Conservation (phyloP, 1,284 basidiomycete genomes). For the Boletellus dicymbophilus region DNA sequence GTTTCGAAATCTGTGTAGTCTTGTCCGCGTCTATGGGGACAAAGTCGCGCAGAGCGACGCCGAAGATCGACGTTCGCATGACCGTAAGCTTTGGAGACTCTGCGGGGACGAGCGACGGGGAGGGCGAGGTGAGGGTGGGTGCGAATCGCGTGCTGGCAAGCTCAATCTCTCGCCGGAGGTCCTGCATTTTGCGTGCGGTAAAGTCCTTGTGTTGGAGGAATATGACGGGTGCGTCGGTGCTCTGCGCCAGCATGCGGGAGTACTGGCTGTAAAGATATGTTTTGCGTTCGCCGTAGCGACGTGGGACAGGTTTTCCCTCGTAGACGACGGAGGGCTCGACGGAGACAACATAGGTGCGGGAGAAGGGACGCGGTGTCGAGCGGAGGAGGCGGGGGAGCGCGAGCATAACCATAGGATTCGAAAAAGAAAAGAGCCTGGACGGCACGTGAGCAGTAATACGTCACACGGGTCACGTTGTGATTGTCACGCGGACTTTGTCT, state of each 20-base stretch:
- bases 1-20: slow-evolving; percentile 51
- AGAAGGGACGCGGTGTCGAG: slow-evolving; percentile 16
- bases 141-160: slow-evolving; percentile 49
- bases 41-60: slow-evolving; percentile 66
- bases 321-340: slow-evolving; percentile 54
- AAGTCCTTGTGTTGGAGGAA: slow-evolving; percentile 75
- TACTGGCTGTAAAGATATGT: slow-evolving; percentile 77
- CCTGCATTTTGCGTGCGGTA: slow-evolving; percentile 59
- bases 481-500: slow-evolving; percentile 32
- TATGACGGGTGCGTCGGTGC: slow-evolving; percentile 58
- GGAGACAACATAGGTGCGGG: slow-evolving; percentile 56
- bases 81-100: slow-evolving; percentile 58
- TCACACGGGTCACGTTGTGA: slow-evolving; percentile 22
- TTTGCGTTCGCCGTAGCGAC: slow-evolving; percentile 72
- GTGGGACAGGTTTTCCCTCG: slow-evolving; percentile 53
- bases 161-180: slow-evolving; percentile 65
- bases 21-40: slow-evolving; percentile 49
- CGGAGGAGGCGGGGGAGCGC: slow-evolving; percentile 4
- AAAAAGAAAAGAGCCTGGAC: neutral
- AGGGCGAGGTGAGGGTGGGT: slow-evolving; percentile 43
- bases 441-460: slow-evolving; percentile 14
- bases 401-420: slow-evolving; percentile 6
- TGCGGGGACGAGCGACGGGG: slow-evolving; percentile 34
- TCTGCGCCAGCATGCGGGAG: slow-evolving; percentile 58
- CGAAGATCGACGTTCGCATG: slow-evolving; percentile 71